Conservation (phyloP, 2,329 filamentous ascomycete genomes). For the Fusarium zealandicum region DNA sequence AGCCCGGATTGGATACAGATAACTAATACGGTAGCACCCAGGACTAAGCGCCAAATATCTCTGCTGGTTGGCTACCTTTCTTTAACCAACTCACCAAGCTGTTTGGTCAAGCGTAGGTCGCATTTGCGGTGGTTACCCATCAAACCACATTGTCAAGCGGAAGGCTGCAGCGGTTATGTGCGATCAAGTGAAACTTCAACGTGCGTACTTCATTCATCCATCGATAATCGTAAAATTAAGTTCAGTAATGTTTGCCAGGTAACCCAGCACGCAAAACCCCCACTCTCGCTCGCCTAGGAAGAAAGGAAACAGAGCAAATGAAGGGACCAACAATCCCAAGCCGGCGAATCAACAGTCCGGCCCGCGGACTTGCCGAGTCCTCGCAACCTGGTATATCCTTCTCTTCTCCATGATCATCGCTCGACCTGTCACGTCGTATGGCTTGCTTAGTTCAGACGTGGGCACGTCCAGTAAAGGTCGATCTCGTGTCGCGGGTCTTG, state of each 20-base stretch:
- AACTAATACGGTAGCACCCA: neutral
- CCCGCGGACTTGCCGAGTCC: conserved; percentile 20
- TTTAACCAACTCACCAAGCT: neutral
- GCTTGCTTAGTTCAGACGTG: conserved; percentile 50
- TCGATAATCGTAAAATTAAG: conserved; percentile 16
- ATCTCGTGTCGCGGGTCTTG: conserved; percentile 58
- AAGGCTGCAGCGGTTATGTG: conserved; percentile 13
- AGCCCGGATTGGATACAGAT: neutral
- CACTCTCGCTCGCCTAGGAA: conserved; percentile 6
- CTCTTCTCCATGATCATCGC: neutral
- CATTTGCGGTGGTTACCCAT: neutral
- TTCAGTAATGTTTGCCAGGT: conserved; percentile 9
- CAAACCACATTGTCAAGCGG: conserved; percentile 3
- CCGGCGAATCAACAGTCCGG: conserved; percentile 13
- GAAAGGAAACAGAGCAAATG: conserved; percentile 1
- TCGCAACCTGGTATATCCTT: neutral
- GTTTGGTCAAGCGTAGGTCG: neutral
- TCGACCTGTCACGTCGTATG: neutral
- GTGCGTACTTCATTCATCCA: neutral
- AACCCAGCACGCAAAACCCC: conserved; percentile 14
- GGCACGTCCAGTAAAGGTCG: conserved; percentile 66
- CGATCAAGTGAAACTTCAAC: conserved; percentile 2
- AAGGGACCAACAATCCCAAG: conserved; percentile 14
- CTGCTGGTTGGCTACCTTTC: conserved; percentile 7
- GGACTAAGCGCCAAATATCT: no score